These are phyloP conservation scores for Nigrospora sphaerica DNA, from an alignment of 2,329 filamentous ascomycete species.

Conservation along the genomic window DNA sequence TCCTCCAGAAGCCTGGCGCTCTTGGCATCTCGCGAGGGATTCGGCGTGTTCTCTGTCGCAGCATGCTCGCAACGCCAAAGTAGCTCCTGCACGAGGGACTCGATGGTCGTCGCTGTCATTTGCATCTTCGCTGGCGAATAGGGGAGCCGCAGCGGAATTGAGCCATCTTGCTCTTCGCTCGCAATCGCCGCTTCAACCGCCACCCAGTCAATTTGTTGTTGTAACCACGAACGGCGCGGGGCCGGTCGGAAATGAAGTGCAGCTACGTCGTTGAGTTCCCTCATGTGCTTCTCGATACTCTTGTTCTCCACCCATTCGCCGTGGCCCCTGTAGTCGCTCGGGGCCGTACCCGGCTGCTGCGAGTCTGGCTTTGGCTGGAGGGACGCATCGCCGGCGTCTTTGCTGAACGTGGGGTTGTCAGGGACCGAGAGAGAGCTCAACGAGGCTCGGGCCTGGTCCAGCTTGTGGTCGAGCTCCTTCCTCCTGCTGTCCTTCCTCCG, in stretches of 20 bases:
- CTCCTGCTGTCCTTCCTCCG: conserved; percentile 49
- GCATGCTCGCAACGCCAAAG: conserved; percentile 1
- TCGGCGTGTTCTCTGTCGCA: not conserved
- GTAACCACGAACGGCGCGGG: conserved; percentile 10
- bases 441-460: conserved; percentile 46
- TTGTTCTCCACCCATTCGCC: too few relatives aligned
- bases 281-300: too few relatives aligned
- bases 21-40: not conserved
- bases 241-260: too few relatives aligned
- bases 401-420: conserved; percentile 5
- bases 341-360: too few relatives aligned
- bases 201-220: conserved; percentile 17
- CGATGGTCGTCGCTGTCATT: conserved; percentile 2
- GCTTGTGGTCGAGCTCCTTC: conserved; percentile 53
- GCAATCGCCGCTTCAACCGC: conserved; percentile 16
- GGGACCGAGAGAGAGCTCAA: conserved; percentile 31
- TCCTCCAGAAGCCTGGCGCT: conserved; percentile 5
- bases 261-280: too few relatives aligned
- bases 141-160: conserved; percentile 12
- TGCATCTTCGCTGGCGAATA: conserved; percentile 4
- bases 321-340: too few relatives aligned
- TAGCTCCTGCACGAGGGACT: conserved; percentile 3
- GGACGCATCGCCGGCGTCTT: too few relatives aligned
- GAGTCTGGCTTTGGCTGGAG: too few relatives aligned
- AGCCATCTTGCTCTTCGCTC: conserved; percentile 13